Base-by-base conservation (phyloP, 1,284 basidiomycete genomes). In the Sporisorium graminicola region DNA sequence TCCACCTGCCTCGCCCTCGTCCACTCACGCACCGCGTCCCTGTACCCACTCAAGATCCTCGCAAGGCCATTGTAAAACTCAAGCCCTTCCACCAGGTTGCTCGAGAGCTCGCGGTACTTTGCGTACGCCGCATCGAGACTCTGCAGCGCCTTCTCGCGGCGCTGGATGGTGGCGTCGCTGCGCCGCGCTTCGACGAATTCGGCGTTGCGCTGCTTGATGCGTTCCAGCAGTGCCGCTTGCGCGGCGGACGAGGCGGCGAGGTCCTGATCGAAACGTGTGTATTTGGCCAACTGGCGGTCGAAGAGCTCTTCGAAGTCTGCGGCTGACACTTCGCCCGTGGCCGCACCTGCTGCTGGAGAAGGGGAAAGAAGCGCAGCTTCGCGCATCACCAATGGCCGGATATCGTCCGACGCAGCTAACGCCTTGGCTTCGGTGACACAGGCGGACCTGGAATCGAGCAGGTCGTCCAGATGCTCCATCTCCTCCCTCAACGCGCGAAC, bases 111-210 rank as follows among this genome's bases (percentile, higher is more conserved):
- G 54, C 90, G 89, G 86, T 95, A 97, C 82, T 94, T 94, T 86
- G 91, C 91, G 86, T 94, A 94, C 0, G 94, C 93, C 37, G 92
- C 86, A 77, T 97, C 94, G 56, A 98, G 90, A n/a, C 91, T 91
- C 82, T 95, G 94, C 44, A 98, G 86, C 0, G 92, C 92, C 66
- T 90, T 88, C 86, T 97, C 93, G n/a, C 95, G 89, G 46, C 92
- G 91, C 82, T 93, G 93, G 9, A 95, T 89, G 16, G 89, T 87
- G 0, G 91, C 89, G 81, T 96, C 94, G 16, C 92, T 91, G 84
- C 89, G 91, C 16, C 95, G 88, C 2, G 94, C 93, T 44, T 90
- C 88, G 10, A 95, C 80, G 86, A 98, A 95, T 14, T 88, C 86
- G n/a, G 90, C 89, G 81, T 95, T 94, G 47, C 90, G 89, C 26